Evolutionary conservation across 2,329 filamentous ascomycete genomes (phyloP).

Genomic region (Drechslera avenae): DNA sequence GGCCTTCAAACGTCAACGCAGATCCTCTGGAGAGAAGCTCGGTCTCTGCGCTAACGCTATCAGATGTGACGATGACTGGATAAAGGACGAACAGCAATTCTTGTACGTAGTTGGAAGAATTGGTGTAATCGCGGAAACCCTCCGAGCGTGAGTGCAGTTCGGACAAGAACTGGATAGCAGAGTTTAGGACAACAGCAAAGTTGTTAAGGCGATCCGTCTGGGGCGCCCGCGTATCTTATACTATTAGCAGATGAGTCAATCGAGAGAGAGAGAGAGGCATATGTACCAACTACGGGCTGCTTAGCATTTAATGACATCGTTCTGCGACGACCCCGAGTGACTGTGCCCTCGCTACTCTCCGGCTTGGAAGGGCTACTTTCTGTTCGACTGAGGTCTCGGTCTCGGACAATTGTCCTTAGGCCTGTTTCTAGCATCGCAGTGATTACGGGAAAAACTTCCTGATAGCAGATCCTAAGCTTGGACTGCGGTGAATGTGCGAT

Average conservation of each 20-base stretch:
- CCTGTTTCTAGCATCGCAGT: conserved; percentile 87
- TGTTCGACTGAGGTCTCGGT: conserved; percentile 33
- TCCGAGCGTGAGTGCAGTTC: conserved; percentile 77
- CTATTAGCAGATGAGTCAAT: conserved; percentile 16
- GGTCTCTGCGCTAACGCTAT: conserved; percentile 79
- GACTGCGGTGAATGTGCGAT: conserved; percentile 45
- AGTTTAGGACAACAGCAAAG: conserved; percentile 71
- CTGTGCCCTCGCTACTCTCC: conserved; percentile 24
- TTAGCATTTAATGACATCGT: conserved; percentile 72
- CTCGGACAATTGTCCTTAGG: conserved; percentile 59
- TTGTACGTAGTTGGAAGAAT: conserved; percentile 80
- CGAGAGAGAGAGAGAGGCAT: no score
- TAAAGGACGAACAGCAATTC: conserved; percentile 80
- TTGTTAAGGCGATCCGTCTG: conserved; percentile 53
- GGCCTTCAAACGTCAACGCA: conserved; percentile 80
- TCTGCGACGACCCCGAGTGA: conserved; percentile 56
- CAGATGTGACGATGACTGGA: conserved; percentile 84
- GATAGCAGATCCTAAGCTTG: conserved; percentile 70
- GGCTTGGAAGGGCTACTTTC: conserved; percentile 24
- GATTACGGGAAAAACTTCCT: conserved; percentile 80
- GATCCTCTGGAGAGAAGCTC: conserved; percentile 86
- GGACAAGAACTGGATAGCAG: conserved; percentile 77
- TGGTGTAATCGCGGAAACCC: conserved; percentile 81
- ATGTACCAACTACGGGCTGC: conserved; percentile 48
- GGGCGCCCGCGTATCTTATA: conserved; percentile 36